Conservation (phyloP, 2,329 filamentous ascomycete genomes). For the Calonectria fujianensis region DNA sequence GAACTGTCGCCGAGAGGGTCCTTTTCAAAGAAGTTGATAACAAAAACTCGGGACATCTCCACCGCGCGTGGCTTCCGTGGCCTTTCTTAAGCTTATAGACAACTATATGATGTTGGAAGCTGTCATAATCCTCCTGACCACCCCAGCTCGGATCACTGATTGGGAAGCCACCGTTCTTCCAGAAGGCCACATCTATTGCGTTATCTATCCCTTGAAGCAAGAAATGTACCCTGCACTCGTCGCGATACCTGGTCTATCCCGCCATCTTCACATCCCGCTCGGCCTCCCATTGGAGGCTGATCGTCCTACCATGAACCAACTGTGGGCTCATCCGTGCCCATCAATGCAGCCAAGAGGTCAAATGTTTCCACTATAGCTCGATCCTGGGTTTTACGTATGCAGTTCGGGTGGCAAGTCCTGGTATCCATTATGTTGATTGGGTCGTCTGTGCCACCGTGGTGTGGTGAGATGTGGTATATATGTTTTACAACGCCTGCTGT, state of each 20-base stretch:
- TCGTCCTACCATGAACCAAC: slow-evolving; percentile 28
- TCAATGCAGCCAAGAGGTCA: neutral
- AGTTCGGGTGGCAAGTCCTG: slow-evolving; percentile 17
- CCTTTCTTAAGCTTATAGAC: neutral
- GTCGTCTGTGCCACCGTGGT: neutral
- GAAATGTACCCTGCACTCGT: slow-evolving; percentile 17
- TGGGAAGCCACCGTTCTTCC: slow-evolving; percentile 16
- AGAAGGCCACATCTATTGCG: slow-evolving; percentile 26
- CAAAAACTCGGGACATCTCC: neutral
- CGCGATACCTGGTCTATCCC: slow-evolving; percentile 11
- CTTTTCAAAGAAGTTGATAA: neutral
- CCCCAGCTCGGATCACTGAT: slow-evolving; percentile 17
- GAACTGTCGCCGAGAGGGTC: neutral
- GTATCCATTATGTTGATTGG: slow-evolving; percentile 1
- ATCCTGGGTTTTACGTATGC: slow-evolving; percentile 11
- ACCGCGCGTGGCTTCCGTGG: neutral
- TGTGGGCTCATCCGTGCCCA: slow-evolving; percentile 21
- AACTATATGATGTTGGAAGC: neutral
- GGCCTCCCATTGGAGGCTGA: slow-evolving; percentile 12
- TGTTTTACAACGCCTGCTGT: neutral
- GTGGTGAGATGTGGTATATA: neutral
- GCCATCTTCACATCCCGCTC: slow-evolving; percentile 30
- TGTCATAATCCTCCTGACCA: neutral
- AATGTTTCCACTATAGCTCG: slow-evolving; percentile 2
- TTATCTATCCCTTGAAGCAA: slow-evolving; percentile 39